Base-by-base conservation (phyloP, 1,139 yeast genomes). In the Magnusiomyces ingens region DNA sequence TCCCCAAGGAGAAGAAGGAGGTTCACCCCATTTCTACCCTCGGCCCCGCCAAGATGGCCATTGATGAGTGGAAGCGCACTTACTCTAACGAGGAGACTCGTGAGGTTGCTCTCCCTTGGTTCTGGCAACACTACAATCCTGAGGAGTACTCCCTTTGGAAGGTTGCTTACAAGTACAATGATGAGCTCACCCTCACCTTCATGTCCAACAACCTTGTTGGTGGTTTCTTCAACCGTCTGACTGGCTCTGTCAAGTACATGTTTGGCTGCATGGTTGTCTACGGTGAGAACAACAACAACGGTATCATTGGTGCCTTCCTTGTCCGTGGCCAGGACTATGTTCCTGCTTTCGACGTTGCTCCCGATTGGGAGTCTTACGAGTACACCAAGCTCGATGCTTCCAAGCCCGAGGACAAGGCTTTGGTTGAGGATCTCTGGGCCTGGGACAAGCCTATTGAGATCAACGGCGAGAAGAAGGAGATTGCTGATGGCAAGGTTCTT, bases 51-150 rank as follows among this genome's bases (percentile, higher is more conserved):
- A 71, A 72, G 61, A 77, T 85, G 67, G 76, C 82, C 59, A 68
- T 93, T 62, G 98, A 93, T 69, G 95, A 89, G 74, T 91, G 97
- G 96, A 93, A 93, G 85, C 86, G 97, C 78, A 75, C 75, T 63
- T 94, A 93, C 85, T 91, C 98, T 62, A 93, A 93, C 82, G 94
- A 90, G 75, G 98, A 93, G 70, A 91, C 98, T 69, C 89, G 98
- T 78, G 85, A 83, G 71, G 81, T 74, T 64, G 97, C 98, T 63
- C 79, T 93, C 65, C 98, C 98, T 71, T 93, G 94, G 93, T 93
- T 93, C 91, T 93, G 97, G 96, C 85, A 86, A 73, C 83, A 87
- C 78, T 91, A 80, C 80, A 84, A 91, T 77, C 82, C 94, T 62
- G 80, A 84, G 64, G 98, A 93, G 75, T 93, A 91, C 89, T 91